Evolutionary conservation across 2,329 filamentous ascomycete genomes (phyloP).

Genomic region (Coniochaeta sp.): DNA sequence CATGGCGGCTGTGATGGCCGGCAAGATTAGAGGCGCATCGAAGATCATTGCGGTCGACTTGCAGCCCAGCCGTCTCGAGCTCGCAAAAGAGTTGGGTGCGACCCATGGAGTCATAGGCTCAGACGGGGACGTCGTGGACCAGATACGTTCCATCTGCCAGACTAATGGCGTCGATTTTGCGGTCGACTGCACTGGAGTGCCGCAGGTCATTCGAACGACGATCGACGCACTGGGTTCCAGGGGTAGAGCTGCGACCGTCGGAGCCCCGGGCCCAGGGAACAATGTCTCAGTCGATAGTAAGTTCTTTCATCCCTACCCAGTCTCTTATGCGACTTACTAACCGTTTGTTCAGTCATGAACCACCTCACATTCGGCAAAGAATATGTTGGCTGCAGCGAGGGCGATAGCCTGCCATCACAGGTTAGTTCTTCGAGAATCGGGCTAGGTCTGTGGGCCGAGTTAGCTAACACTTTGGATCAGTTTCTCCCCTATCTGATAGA

Average conservation of each 20-base stretch:
- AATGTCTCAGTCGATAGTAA: constrained; percentile 15
- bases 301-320: too few species aligned
- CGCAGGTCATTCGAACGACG: constrained; percentile 35
- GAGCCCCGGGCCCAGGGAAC: constrained; percentile 15
- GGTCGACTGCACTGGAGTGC: constrained; percentile 22
- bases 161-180: constrained; percentile 22
- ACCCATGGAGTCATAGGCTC: constrained; percentile 22
- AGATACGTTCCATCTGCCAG: constrained; percentile 18
- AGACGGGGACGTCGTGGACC: constrained; percentile 15
- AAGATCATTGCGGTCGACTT: constrained; percentile 23
- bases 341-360: too few species aligned
- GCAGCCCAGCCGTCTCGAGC: constrained; percentile 16
- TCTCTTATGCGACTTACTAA: too few species aligned
- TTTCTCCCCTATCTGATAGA: constrained; percentile 26
- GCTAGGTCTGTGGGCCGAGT: neutral
- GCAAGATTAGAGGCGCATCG: constrained; percentile 17
- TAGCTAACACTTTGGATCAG: constrained; percentile 8
- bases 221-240: constrained; percentile 32
- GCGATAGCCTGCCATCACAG: constrained; percentile 16
- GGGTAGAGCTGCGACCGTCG: constrained; percentile 18
- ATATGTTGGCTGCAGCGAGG: constrained; percentile 21
- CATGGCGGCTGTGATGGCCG: constrained; percentile 26
- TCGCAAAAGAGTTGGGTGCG: constrained; percentile 24
- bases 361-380: constrained; percentile 19
- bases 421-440: constrained; percentile 9